A percentile compares a stretch with the other conserved stretches of the same genome.
Conservation (phyloP, 1,284 basidiomycete species). For the Amylostereum areolatum region DNA sequence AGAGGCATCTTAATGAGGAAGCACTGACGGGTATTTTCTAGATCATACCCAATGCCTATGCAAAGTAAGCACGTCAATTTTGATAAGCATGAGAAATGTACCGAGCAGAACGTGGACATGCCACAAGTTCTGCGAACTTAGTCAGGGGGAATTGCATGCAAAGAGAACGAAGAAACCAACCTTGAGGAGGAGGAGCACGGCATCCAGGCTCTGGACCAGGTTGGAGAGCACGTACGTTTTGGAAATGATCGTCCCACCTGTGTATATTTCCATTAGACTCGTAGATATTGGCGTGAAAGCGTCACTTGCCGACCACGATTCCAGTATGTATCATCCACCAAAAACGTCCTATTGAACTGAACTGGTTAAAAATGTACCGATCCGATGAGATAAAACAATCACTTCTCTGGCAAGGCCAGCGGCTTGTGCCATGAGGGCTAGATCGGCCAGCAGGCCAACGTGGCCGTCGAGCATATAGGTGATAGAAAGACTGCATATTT, state of each 20-base stretch:
- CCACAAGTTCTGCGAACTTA: conserved; percentile 51
- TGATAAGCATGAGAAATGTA: conserved; percentile 22
- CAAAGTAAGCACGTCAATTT: conserved; percentile 11
- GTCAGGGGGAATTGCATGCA: neutral
- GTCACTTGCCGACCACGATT: conserved; percentile 55
- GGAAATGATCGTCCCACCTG: conserved; percentile 65
- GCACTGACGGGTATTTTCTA: neutral
- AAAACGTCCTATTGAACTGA: conserved; percentile 27
- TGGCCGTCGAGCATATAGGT: conserved; percentile 66
- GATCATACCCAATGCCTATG: conserved; percentile 56
- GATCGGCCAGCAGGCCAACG: conserved; percentile 56
- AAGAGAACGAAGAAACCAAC: conserved; percentile 24
- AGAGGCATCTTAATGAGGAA: neutral
- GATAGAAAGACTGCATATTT: conserved; percentile 51
- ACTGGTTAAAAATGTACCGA: conserved; percentile 1
- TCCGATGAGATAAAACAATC: conserved; percentile 6
- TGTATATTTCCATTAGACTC: neutral
- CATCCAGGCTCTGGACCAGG: conserved; percentile 64
- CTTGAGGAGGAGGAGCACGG: conserved; percentile 52
- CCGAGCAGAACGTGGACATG: conserved; percentile 62
- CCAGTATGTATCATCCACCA: conserved; percentile 46
- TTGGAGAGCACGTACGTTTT: conserved; percentile 46
- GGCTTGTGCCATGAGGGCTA: conserved; percentile 59
- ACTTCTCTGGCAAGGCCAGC: conserved; percentile 63
- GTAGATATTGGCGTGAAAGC: neutral